These are phyloP conservation scores for Ampelomyces quisqualis DNA, from an alignment of 2,329 filamentous ascomycete species.

Conservation along the genomic window DNA sequence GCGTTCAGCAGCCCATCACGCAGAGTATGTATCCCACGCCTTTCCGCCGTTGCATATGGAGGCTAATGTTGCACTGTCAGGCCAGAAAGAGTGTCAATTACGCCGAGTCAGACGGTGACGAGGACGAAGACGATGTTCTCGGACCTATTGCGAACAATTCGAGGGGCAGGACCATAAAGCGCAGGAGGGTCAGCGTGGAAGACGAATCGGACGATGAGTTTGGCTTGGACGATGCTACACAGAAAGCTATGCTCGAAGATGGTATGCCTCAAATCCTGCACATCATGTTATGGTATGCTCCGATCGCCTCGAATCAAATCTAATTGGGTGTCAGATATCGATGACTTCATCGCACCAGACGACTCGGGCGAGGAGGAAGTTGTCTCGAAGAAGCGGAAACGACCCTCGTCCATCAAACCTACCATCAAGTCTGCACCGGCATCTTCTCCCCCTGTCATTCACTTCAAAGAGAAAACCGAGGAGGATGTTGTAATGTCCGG, in stretches of 20 bases:
- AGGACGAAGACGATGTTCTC: slow-evolving; percentile 70
- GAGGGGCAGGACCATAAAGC: slow-evolving; percentile 54
- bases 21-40: slow-evolving; percentile 70
- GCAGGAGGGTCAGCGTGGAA: slow-evolving; percentile 63
- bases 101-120: slow-evolving; percentile 74
- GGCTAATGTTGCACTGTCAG: slow-evolving; percentile 39
- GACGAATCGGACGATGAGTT: slow-evolving; percentile 68
- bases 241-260: slow-evolving; percentile 58
- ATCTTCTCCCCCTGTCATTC: slow-evolving; percentile 45
- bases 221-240: slow-evolving; percentile 58
- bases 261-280: slow-evolving; percentile 40
- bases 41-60: too few relatives aligned
- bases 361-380: slow-evolving; percentile 71
- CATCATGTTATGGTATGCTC: neutral
- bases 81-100: slow-evolving; percentile 72
- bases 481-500: slow-evolving; percentile 57
- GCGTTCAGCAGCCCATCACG: slow-evolving; percentile 72
- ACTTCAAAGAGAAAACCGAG: slow-evolving; percentile 49
- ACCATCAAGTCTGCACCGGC: slow-evolving; percentile 52
- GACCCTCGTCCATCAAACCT: slow-evolving; percentile 65
- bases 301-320: slow-evolving; percentile 24
- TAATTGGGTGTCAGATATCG: slow-evolving; percentile 60
- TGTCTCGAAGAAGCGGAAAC: slow-evolving; percentile 67
- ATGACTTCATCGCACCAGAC: slow-evolving; percentile 84
- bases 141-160: slow-evolving; percentile 52